These are phyloP conservation scores for Botryotinia narcissicola DNA, from an alignment of 2,329 filamentous ascomycete species.

Conservation along the genomic window DNA sequence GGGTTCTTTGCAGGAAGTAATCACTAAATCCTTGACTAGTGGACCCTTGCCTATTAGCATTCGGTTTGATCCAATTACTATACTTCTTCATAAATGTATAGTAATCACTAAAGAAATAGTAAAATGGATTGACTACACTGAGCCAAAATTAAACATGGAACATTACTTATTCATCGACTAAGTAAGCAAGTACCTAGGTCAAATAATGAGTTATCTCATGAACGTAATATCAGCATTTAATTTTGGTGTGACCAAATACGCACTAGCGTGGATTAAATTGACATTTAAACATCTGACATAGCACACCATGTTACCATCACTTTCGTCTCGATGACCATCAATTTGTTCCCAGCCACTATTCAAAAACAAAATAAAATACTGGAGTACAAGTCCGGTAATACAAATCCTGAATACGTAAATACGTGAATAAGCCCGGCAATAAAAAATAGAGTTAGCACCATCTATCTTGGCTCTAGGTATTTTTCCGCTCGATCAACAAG, in stretches of 20 bases:
- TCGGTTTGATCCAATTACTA: background rate
- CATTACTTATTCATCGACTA: background rate
- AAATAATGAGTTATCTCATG: background rate
- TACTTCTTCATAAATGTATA: background rate
- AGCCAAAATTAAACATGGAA: background rate
- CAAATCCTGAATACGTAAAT: background rate
- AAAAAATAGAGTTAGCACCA: background rate
- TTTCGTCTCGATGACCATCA: background rate
- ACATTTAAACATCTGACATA: background rate
- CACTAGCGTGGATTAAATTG: background rate
- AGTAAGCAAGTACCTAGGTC: background rate
- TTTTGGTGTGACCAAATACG: background rate
- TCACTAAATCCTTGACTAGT: background rate
- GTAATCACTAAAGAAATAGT: background rate
- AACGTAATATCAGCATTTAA: background rate
- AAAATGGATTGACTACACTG: background rate
- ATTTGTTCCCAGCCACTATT: background rate
- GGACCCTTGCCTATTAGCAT: background rate
- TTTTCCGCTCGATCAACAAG: background rate
- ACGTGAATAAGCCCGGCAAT: background rate
- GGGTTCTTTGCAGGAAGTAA: background rate
- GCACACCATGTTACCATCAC: background rate
- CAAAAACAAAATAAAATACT: slow-evolving; percentile 2
- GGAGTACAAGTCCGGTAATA: slow-evolving; percentile 4
- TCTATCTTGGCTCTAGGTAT: background rate